Base-by-base conservation (phyloP, 179 eudicot genomes). In the Actinidia polygama region DNA sequence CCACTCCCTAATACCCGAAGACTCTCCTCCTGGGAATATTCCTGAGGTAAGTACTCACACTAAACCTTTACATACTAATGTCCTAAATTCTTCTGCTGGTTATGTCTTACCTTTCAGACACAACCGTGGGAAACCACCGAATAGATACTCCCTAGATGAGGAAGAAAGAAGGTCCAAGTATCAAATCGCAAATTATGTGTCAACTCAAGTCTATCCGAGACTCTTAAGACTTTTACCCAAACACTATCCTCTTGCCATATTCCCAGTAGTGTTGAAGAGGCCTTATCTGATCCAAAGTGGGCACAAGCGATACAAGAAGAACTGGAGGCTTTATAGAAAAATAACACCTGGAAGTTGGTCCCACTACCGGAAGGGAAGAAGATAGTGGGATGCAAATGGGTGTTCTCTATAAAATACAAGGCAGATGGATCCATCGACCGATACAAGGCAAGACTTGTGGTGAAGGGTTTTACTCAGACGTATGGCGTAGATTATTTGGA, bases 31-130 rank as follows among this genome's bases (percentile, higher is more conserved):
- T 73, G 79, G 44, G 83, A 71, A 80, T 71, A 40, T 44, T 49
- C 69, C 9, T 80, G 83, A 80, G 77, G 83, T 80, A 80, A 71
- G 67, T 19, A 8, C 59, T 50, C 19, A 36, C 19, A 44, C 63
- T 30, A 9, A 66, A 36, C 36, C 66, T 40, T 24, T 16, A 50
- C 24, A 53, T 69, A 3, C 26, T 51, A 73, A 73, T 50, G 61
- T 10, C 50, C 0, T 16, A 6, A 55, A 69, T 80, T 8, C 19
- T 10, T 49, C n/a, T 80, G 6, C 64, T 40, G 57, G 67, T 59
- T 80, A 80, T 80, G 30, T 12, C 0, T 57, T 69, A 15, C 82
- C 82, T 68, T 10, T 50, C 18, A 24, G 67, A 59, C 54, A 68
- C 49, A 67, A 30, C 15, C 26, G 23, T 67, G 76, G 76, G 18